Conservation (phyloP, 768 basidiomycete species). For the Leccinum rimulosum region DNA sequence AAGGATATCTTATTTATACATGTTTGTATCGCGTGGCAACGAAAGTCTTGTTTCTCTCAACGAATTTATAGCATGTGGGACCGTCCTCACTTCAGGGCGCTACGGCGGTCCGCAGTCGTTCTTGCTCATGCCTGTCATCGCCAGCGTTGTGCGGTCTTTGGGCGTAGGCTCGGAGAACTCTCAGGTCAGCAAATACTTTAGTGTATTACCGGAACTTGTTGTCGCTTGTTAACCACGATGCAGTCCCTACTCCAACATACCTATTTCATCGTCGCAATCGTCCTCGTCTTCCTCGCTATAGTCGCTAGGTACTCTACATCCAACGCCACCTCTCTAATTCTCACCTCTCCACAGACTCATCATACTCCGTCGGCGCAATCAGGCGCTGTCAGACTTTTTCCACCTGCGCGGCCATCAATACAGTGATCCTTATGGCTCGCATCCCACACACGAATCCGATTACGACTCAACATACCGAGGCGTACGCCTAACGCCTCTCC, state of each 20-base stretch:
- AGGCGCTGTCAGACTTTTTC: slow-evolving; percentile 22
- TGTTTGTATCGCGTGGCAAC: slow-evolving; percentile 26
- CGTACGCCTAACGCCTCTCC: slow-evolving; percentile 19
- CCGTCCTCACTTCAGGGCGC: too few species aligned
- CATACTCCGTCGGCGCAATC: slow-evolving; percentile 25
- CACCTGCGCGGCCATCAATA: background rate
- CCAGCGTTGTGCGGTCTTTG: slow-evolving; percentile 1
- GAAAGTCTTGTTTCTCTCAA: background rate
- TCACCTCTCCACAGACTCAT: slow-evolving; percentile 17
- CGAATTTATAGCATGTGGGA: background rate
- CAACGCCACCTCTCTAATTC: background rate
- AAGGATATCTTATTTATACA: slow-evolving; percentile 16
- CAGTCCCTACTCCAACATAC: slow-evolving; percentile 23
- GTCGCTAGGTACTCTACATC: slow-evolving; percentile 17
- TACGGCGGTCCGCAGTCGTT: background rate
- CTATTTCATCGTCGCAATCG: slow-evolving; percentile 23
- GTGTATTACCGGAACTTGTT: background rate
- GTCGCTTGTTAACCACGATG: background rate
- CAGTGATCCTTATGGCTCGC: slow-evolving; percentile 2
- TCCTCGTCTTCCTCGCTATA: slow-evolving; percentile 16
- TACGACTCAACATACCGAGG: slow-evolving; percentile 14
- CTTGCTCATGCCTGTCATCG: slow-evolving; percentile 10
- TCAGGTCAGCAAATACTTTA: slow-evolving; percentile 14
- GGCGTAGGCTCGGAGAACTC: background rate
- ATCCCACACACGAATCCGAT: background rate